phyloP scores from a whole-genome alignment of 176 grass and related monocot species.

The Zoysia japonica region DNA sequence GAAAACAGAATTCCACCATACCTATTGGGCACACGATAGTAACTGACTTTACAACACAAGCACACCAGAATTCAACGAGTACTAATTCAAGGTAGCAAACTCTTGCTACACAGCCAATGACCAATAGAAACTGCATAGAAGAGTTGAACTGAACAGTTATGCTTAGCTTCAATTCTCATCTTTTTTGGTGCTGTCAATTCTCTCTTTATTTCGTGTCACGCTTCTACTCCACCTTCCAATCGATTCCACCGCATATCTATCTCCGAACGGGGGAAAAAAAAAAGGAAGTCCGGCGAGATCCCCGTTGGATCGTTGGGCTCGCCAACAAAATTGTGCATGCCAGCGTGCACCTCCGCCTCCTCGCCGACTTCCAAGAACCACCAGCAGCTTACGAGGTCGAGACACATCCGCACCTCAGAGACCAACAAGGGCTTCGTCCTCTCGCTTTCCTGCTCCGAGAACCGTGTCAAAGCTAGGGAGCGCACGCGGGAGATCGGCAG shows the following conservation, averaged over 20 bases:
- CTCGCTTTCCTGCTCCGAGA: conserved; percentile 77
- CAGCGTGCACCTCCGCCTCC: too few relatives aligned
- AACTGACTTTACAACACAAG: too few relatives aligned
- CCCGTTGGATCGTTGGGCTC: too few relatives aligned
- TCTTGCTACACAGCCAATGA: neutral
- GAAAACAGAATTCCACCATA: too few relatives aligned
- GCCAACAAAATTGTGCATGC: too few relatives aligned
- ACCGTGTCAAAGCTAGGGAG: conserved; percentile 72
- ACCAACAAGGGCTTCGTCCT: conserved; percentile 84
- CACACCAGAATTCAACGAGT: neutral
- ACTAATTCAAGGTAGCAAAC: neutral
- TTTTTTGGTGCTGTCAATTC: too few relatives aligned
- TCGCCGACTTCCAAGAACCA: neutral
- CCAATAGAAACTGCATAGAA: neutral
- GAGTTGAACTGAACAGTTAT: neutral
- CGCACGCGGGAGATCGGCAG: conserved; percentile 56
- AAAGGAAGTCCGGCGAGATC: too few relatives aligned
- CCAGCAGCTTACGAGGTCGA: conserved; percentile 63
- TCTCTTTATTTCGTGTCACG: too few relatives aligned
- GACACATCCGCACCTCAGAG: conserved; percentile 76
- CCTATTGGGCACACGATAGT: too few relatives aligned
- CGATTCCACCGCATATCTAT: too few relatives aligned
- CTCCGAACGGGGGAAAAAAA: too few relatives aligned
- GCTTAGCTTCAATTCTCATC: neutral
- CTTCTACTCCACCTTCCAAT: too few relatives aligned